Conservation (phyloP, 352 stramenopile species). For the Phytophthora pistaciae region DNA sequence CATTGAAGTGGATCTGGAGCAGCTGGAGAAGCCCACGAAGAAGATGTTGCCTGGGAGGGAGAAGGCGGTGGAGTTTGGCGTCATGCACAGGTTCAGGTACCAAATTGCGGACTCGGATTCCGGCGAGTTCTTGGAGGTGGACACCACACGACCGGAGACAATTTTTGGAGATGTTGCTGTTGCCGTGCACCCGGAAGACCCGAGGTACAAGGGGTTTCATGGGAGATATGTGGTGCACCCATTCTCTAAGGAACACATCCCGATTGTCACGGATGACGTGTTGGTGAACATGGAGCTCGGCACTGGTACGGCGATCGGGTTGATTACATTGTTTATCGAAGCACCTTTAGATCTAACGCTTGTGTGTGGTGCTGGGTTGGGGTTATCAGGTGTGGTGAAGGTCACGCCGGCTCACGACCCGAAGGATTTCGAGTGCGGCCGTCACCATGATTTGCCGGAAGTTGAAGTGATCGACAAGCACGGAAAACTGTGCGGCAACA, state of each 20-base stretch:
- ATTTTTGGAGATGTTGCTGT: slow-evolving; percentile 99
- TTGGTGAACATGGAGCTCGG: slow-evolving; percentile 99
- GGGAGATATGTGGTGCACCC: slow-evolving; percentile 97
- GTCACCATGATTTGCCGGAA: slow-evolving; percentile 93
- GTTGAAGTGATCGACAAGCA: slow-evolving; percentile 79
- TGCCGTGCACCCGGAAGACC: slow-evolving; percentile 97
- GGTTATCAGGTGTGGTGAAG: slow-evolving; percentile 80
- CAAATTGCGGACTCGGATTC: slow-evolving; percentile 59
- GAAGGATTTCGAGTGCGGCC: slow-evolving; percentile 99
- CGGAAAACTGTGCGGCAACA: slow-evolving; percentile 71
- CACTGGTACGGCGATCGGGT: slow-evolving; percentile 90
- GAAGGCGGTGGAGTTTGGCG: slow-evolving; percentile 82
- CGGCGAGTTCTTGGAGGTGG: slow-evolving; percentile 89
- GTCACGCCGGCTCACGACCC: slow-evolving; percentile 99
- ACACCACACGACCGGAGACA: slow-evolving; percentile 98
- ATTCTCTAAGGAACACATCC: slow-evolving; percentile 91
- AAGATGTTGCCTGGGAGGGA: slow-evolving; percentile 78
- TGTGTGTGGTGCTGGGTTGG: not conserved
- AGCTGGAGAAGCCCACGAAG: slow-evolving; percentile 92
- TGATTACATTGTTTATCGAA: not conserved
- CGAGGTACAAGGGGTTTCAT: slow-evolving; percentile 95
- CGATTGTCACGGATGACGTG: slow-evolving; percentile 95
- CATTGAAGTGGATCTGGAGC: slow-evolving; percentile 98
- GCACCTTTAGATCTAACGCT: not conserved
- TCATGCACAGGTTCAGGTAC: slow-evolving; percentile 88